These are phyloP conservation scores for Chaetomium sp. DNA, from an alignment of 2,329 filamentous ascomycete genomes.

Conservation along the genomic window DNA sequence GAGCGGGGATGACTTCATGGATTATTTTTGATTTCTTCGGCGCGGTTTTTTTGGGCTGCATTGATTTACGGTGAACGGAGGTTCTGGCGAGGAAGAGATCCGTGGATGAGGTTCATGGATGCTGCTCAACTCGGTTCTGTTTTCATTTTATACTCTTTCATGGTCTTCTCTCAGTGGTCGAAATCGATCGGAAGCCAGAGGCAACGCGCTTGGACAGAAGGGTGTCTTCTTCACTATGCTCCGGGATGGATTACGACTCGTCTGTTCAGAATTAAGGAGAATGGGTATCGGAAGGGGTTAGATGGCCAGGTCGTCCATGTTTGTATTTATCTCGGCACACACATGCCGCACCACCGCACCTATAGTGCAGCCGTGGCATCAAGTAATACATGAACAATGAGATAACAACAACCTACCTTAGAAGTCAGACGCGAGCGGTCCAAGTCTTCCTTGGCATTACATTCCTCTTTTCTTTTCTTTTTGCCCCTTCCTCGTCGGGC, in stretches of 20 bases:
- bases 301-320: conserved; percentile 18
- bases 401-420: neutral
- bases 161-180: conserved; percentile 13
- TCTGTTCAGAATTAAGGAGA: conserved; percentile 23
- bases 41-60: conserved; percentile 5
- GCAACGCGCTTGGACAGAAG: conserved; percentile 11
- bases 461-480: neutral
- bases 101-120: conserved; percentile 6
- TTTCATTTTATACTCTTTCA: conserved; percentile 6
- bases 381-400: conserved; percentile 19
- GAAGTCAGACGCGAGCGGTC: neutral
- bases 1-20: conserved; percentile 21
- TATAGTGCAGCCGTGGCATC: conserved; percentile 2
- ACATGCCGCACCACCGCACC: conserved; percentile 2
- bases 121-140: neutral
- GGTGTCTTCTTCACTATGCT: conserved; percentile 11
- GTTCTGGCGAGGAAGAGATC: neutral
- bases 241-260: conserved; percentile 19
- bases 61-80: conserved; percentile 10
- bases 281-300: conserved; percentile 27
- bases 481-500: neutral
- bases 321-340: conserved; percentile 19
- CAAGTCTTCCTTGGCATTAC: neutral
- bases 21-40: conserved; percentile 12
- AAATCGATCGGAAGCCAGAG: conserved; percentile 7